phyloP scores from a whole-genome alignment of 345 rosid species.

The Moricandia arvensis region DNA sequence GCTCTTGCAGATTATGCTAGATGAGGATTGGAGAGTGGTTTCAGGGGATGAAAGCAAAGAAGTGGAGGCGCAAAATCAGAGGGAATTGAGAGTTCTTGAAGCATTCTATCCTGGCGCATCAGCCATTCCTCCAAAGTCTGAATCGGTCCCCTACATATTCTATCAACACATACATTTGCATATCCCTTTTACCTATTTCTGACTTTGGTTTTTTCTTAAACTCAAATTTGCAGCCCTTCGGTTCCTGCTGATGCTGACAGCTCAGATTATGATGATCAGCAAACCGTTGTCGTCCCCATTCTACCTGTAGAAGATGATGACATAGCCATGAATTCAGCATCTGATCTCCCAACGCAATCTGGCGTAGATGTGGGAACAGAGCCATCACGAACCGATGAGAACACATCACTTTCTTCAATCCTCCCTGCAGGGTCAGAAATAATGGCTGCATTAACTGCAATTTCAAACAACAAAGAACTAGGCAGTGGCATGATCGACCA shows the following conservation, averaged over 20 bases:
- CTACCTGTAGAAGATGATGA: constrained; percentile 93
- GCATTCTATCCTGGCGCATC: constrained; percentile 93
- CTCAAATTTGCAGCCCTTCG: constrained; percentile 51
- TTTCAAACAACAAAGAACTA: constrained; percentile 59
- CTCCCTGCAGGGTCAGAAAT: constrained; percentile 55
- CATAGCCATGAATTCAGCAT: constrained; percentile 39
- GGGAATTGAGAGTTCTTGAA: constrained; percentile 93
- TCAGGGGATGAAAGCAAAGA: constrained; percentile 90
- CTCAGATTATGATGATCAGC: constrained; percentile 43
- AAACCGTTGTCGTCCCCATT: constrained; percentile 61
- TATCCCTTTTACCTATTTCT: constrained; percentile 3
- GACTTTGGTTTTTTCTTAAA: constrained; percentile 5
- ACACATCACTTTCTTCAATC: constrained; percentile 32
- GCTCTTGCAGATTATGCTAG: constrained; percentile 55
- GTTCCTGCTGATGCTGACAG: constrained; percentile 48
- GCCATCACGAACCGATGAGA: constrained; percentile 38
- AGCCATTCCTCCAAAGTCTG: constrained; percentile 81
- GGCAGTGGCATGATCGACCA: constrained; percentile 68
- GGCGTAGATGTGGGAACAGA: constrained; percentile 17
- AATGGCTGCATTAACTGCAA: constrained; percentile 65
- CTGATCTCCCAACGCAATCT: constrained; percentile 37
- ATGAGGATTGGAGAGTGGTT: constrained; percentile 77
- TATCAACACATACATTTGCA: not conserved
- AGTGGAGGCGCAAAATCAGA: constrained; percentile 64
- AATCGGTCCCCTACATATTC: constrained; percentile 17